Evolutionary conservation across 2,329 filamentous ascomycete genomes (phyloP).

Genomic region (Monilinia vaccinii-corymbosi): DNA sequence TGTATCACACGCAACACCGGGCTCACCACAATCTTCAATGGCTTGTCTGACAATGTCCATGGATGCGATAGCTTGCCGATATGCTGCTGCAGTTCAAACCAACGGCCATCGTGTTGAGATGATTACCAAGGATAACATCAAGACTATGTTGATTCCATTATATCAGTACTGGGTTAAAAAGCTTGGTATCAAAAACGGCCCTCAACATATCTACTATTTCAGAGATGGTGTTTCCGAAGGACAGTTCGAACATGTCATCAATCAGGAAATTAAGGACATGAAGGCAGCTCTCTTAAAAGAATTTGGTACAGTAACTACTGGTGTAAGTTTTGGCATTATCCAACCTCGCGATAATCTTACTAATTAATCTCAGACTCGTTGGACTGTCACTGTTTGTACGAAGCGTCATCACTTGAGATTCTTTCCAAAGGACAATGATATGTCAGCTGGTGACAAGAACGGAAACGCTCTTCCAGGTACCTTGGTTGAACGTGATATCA

Average conservation of each 20-base stretch:
- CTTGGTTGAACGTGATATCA: conserved; percentile 81
- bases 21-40: conserved; percentile 60
- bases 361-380: conserved; percentile 37
- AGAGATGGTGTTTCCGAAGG: conserved; percentile 88
- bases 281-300: conserved; percentile 45
- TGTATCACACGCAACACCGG: conserved; percentile 74
- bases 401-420: conserved; percentile 94
- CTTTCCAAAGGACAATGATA: conserved; percentile 58
- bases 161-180: conserved; percentile 53
- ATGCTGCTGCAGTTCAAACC: conserved; percentile 69
- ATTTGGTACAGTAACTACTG: conserved; percentile 24
- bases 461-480: conserved; percentile 79
- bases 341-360: not conserved
- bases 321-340: conserved; percentile 11
- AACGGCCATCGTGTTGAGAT: conserved; percentile 80
- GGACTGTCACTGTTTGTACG: conserved; percentile 80
- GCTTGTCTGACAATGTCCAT: conserved; percentile 80
- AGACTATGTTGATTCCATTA: conserved; percentile 55
- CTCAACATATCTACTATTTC: conserved; percentile 79
- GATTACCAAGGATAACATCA: conserved; percentile 57
- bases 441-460: conserved; percentile 55
- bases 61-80: conserved; percentile 63
- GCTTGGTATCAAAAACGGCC: conserved; percentile 43
- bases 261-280: conserved; percentile 67
- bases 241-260: conserved; percentile 71